Evolutionary conservation across 495 filamentous ascomycete species (phyloP), one percentile per base, ranked within the genome.

Genomic region (Aspergillus carlsbadensis): DNA sequence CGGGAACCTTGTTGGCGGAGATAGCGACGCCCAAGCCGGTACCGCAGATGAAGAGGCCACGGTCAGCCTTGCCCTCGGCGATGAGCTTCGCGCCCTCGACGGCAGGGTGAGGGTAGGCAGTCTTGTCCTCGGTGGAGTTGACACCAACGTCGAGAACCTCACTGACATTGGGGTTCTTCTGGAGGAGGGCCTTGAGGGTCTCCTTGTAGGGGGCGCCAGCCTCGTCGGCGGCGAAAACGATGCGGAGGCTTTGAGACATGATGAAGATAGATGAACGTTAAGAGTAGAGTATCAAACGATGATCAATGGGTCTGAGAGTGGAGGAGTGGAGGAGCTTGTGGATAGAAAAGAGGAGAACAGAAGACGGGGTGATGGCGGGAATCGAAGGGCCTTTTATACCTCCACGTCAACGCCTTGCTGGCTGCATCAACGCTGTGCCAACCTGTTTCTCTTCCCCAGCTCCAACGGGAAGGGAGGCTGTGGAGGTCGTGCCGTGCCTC

Each of bases 11-110:
- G 78, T 95, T 95, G 66, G 90, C 90, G 20, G 81, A 72, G 69
- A 95, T 95, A 57, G 90, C 90, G 10, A 95, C 90, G 5, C 90
- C 90, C 24, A 95, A 80, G 2, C 90, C 90, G 5, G 90, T 95
- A 10, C 90, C 90, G 74, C 90, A 95, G 77, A 95, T 91, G 63
- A 93, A 81, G 40, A 95, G 79, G 2, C 89, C 90, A 33, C 90
- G 85, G 70, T 95, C 90, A 17, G 79, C 84, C 69, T 79, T 73
- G 63, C 90, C 89, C 24, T 79, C 76, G 20, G 76, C 78, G 57
- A 92, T 84, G 18, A 88, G 80, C 64, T 86, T 74, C 47, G 80
- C 85, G 10, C 87, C 88, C 46, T 79, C 80, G 31, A 89, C 87
- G 46, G 90, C 90, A 50, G 88, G 80, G 75, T 90, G 87, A 3